Percentiles rank a stretch among this genome's conserved stretches.
Evolutionary conservation across 2,329 filamentous ascomycete genomes (phyloP).

Genomic region (Aspergillus puulaauensis): DNA sequence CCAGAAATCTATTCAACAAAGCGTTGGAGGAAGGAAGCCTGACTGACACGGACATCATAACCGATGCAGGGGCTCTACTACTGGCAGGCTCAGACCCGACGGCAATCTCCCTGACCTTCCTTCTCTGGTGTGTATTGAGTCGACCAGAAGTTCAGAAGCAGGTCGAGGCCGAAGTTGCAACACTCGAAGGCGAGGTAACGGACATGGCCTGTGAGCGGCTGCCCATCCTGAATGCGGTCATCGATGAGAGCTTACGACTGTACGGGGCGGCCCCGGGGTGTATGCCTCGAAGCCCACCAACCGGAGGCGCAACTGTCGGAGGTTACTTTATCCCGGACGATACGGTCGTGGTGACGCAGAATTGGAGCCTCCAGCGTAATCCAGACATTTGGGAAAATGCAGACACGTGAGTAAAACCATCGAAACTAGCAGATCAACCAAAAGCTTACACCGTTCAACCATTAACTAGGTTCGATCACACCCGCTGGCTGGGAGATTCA

Average conservation of each 20-base stretch:
- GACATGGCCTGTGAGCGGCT: not conserved
- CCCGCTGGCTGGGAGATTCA: not conserved
- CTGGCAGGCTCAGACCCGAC: constrained; percentile 3
- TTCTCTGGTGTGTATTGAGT: constrained; percentile 2
- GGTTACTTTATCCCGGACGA: not conserved
- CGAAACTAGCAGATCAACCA: not conserved
- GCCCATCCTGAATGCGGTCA: not conserved
- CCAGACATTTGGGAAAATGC: not conserved
- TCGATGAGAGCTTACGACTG: not conserved
- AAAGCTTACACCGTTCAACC: not conserved
- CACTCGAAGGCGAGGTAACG: not conserved
- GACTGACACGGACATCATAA: constrained; percentile 2
- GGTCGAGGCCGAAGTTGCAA: constrained; percentile 2
- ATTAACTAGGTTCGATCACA: constrained; percentile 1
- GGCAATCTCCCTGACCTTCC: constrained; percentile 3
- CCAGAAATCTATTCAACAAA: constrained; percentile 2
- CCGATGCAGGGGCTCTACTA: constrained; percentile 1
- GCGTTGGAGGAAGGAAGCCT: not conserved
- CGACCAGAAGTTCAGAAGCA: constrained; percentile 1
- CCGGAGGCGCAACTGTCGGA: not conserved
- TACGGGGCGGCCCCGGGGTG: not conserved
- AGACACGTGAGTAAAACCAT: not conserved
- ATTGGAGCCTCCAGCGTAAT: constrained; percentile 1
- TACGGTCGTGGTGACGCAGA: not conserved
- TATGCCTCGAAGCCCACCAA: constrained; percentile 1